Base-by-base conservation (phyloP, 345 rosid species). In the Citrus medica region DNA sequence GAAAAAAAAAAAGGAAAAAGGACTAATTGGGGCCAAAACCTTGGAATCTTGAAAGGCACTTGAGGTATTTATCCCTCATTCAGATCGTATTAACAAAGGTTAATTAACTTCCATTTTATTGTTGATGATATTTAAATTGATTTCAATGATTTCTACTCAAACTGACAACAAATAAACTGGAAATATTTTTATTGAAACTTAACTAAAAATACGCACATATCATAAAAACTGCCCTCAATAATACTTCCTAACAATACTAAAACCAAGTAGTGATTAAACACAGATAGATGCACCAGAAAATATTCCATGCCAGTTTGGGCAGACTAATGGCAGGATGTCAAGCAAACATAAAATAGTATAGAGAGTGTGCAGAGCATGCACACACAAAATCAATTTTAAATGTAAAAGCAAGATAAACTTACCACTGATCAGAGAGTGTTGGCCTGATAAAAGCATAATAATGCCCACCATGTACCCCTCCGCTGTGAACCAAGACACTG, bases 381-480 rank as follows among this genome's bases (percentile, higher is more conserved):
- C 33, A 51, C 16, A 56, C 19, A 51, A n/a, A 69, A 55, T 24
- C 7, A 46, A n/a, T 61, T 69, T 10, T 42, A 22, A 64, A 16
- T 58, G 42, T 46, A 27, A 28, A 48, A 42, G 48, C 22, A 21
- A 17, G 72, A 38, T 40, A 38, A 46, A 68, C 84, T 74, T 86
- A 95, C 98, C 98, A 95, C 79, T 90, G 97, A 80, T 95, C 97
- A 80, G 98, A 86, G 61, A 95, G 95, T 17, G 93, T 91, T 62
- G 98, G 98, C 86, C 98, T 88, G 67, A 93, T 95, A 80, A 89
- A 95, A 67, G 98, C 98, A 89, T 95, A 95, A 82, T 95, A 95
- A 79, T 95, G 98, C 69, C 98, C 98, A 75, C 98, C 98, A 76
- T 95, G 98, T 79, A 95, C 92, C 65, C 98, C 98, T 76, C 98